phyloP scores from a whole-genome alignment of 805 yeast species.

The Wickerhamiella musiphila region DNA sequence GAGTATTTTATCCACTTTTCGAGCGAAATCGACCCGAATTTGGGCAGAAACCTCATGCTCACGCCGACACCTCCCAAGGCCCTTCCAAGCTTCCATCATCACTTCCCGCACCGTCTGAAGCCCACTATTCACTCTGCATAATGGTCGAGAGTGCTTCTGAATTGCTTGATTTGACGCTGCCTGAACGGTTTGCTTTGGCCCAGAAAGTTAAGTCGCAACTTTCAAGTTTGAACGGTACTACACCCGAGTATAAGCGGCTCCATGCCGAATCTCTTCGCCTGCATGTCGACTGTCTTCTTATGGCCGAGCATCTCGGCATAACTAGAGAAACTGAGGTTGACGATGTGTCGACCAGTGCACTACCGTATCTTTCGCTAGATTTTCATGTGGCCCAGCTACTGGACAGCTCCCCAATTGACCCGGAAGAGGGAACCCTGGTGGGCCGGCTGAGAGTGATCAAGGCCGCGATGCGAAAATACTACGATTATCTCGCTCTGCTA shows the following conservation, averaged over 20 bases:
- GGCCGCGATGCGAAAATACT: conserved; percentile 12
- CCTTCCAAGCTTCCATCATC: too few species aligned
- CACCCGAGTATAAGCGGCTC: conserved; percentile 3
- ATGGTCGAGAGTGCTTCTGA: background rate
- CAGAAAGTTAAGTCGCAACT: background rate
- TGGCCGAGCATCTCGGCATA: conserved; percentile 32
- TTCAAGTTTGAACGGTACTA: background rate
- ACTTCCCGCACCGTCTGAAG: too few species aligned
- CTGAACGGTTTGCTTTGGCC: conserved; percentile 1
- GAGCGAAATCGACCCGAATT: too few species aligned
- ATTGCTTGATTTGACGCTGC: background rate
- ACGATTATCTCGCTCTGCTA: conserved; percentile 13
- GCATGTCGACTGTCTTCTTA: conserved; percentile 3
- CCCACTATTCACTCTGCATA: background rate
- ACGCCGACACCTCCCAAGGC: too few species aligned
- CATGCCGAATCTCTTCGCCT: conserved; percentile 4
- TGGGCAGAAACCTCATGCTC: too few species aligned
- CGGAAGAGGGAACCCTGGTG: conserved; percentile 5
- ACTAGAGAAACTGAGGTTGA: conserved; percentile 64
- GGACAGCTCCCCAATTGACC: conserved; percentile 17
- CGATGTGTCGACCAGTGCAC: conserved; percentile 46
- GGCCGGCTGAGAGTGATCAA: conserved; percentile 11
- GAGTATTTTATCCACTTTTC: too few species aligned
- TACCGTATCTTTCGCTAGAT: conserved; percentile 42
- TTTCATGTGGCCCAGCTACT: conserved; percentile 35